Evolutionary conservation across 192 early-diverging fungal species (phyloP).

Genomic region (Coemansia sp.): DNA sequence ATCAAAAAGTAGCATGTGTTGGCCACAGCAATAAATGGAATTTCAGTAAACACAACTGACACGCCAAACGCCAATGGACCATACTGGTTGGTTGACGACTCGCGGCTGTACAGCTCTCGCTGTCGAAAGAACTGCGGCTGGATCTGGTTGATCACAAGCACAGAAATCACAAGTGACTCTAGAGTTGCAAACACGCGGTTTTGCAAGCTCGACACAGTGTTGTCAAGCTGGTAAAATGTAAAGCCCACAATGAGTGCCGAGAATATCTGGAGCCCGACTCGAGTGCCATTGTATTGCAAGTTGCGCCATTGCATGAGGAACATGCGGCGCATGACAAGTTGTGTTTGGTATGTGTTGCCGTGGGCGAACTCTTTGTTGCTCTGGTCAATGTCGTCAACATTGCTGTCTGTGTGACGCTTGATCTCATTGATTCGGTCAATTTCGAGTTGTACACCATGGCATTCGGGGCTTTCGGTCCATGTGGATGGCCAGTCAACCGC

Average conservation of each 20-base stretch:
- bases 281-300: conserved; percentile 68
- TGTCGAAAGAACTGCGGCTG: conserved; percentile 65
- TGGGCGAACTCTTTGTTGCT: conserved; percentile 31
- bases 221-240: conserved; percentile 66
- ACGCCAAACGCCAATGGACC: conserved; percentile 63
- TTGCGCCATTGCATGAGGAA: conserved; percentile 68
- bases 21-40: conserved; percentile 60
- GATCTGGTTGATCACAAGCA: conserved; percentile 62
- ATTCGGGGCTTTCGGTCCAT: conserved; percentile 65
- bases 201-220: conserved; percentile 57
- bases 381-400: conserved; percentile 8
- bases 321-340: conserved; percentile 65
- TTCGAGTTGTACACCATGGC: conserved; percentile 37
- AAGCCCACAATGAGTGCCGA: conserved; percentile 64
- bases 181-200: conserved; percentile 62
- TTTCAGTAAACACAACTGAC: conserved; percentile 60
- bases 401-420: neutral
- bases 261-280: conserved; percentile 57
- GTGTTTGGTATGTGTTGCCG: conserved; percentile 50
- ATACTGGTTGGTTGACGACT: conserved; percentile 64
- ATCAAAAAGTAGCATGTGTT: conserved; percentile 57
- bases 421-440: conserved; percentile 55
- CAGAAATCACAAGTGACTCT: conserved; percentile 52
- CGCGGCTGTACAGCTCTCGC: conserved; percentile 61
- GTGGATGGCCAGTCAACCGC: conserved; percentile 71